Conservation (phyloP, 2,329 filamentous ascomycete species). For the Diaporthe sp. region DNA sequence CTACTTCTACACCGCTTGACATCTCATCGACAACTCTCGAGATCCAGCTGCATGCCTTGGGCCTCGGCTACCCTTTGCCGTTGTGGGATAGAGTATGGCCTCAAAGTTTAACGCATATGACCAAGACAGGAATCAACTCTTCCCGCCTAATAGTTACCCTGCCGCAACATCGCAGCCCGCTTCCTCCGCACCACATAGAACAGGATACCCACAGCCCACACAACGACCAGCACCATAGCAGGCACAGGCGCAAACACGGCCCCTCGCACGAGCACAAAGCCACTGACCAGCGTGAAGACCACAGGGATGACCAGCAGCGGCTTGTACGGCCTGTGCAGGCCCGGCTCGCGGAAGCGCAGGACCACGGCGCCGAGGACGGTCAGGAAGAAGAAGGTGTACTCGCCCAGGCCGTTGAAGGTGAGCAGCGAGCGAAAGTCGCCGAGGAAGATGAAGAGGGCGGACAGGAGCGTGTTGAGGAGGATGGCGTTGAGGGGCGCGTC, state of each 20-base stretch:
- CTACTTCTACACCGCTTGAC: background rate
- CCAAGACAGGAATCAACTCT: too few species aligned
- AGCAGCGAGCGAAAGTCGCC: conserved; percentile 73
- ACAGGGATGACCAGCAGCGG: conserved; percentile 64
- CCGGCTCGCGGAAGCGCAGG: conserved; percentile 68
- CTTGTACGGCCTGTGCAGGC: conserved; percentile 68
- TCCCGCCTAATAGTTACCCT: background rate
- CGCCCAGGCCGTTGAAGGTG: conserved; percentile 71
- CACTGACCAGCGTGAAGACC: conserved; percentile 69
- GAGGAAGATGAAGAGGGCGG: conserved; percentile 69
- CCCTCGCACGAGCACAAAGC: conserved; percentile 70
- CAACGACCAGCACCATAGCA: conserved; percentile 62
- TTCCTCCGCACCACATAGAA: conserved; percentile 53
- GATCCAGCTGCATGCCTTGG: background rate
- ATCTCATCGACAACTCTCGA: background rate
- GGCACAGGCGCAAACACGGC: conserved; percentile 71
- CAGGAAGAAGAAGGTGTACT: conserved; percentile 75
- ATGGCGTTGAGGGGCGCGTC: conserved; percentile 70
- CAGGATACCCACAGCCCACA: conserved; percentile 64
- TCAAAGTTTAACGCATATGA: too few species aligned
- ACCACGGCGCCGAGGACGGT: conserved; percentile 71
- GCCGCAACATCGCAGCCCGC: background rate
- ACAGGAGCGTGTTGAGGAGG: conserved; percentile 62
- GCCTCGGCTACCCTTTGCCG: too few species aligned
- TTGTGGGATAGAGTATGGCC: too few species aligned